Percentiles rank a stretch among this genome's conserved stretches.
These are phyloP conservation scores for Sporisorium exsertum DNA, from an alignment of 1,284 basidiomycete genomes.

Conservation along the genomic window DNA sequence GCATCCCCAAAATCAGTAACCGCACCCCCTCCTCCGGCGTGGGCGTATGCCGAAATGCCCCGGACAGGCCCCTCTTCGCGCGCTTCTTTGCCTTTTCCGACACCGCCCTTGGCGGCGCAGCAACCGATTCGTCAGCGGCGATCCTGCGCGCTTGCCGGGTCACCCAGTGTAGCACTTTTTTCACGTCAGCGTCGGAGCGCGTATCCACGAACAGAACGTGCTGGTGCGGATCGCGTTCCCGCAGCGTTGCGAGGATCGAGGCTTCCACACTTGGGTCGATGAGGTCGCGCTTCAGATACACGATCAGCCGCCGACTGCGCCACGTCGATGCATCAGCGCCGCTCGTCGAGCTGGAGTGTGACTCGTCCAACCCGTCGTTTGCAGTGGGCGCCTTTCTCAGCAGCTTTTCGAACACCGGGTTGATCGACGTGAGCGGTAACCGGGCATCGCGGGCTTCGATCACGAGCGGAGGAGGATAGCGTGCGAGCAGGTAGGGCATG, in stretches of 20 bases:
- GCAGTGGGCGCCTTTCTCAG: slow-evolving; percentile 61
- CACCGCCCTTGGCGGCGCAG: neutral
- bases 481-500: slow-evolving; percentile 74
- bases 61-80: slow-evolving; percentile 56
- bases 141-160: slow-evolving; percentile 46
- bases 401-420: slow-evolving; percentile 75
- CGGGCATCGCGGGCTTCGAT: slow-evolving; percentile 94
- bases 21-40: slow-evolving; percentile 67
- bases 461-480: slow-evolving; percentile 83
- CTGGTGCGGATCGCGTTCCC: slow-evolving; percentile 70
- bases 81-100: slow-evolving; percentile 34
- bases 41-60: slow-evolving; percentile 64
- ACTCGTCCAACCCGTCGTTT: slow-evolving; percentile 37
- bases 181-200: slow-evolving; percentile 71
- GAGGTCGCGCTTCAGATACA: slow-evolving; percentile 92
- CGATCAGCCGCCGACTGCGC: slow-evolving; percentile 77
- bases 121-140: slow-evolving; percentile 9
- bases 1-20: slow-evolving; percentile 79
- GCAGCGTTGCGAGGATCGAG: slow-evolving; percentile 71
- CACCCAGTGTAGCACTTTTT: slow-evolving; percentile 70
- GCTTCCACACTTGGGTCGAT: slow-evolving; percentile 84
- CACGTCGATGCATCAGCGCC: slow-evolving; percentile 58
- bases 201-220: slow-evolving; percentile 73
- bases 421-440: slow-evolving; percentile 92
- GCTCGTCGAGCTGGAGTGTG: slow-evolving; percentile 7